phyloP scores from a whole-genome alignment of 2,329 filamentous ascomycete genomes.

The Ophiobolus disseminans region DNA sequence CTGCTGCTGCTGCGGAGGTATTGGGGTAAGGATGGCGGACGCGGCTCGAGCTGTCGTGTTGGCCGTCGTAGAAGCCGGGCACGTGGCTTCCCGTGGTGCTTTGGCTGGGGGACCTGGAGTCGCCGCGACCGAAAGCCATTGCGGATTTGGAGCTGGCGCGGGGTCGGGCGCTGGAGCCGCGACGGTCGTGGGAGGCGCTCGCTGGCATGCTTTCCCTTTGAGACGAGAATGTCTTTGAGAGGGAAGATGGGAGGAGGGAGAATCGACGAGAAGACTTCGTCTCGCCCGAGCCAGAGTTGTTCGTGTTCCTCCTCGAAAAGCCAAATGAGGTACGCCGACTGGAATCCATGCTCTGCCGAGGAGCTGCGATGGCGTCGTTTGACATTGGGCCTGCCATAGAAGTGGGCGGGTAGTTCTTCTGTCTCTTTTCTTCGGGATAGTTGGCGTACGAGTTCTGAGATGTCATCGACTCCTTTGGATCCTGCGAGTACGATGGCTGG shows the following conservation, averaged over 20 bases:
- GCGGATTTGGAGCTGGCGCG: conserved; percentile 44
- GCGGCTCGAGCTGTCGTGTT: conserved; percentile 40
- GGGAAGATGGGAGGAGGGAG: conserved; percentile 58
- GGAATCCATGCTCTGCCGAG: conserved; percentile 58
- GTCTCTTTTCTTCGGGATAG: conserved; percentile 59
- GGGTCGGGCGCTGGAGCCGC: conserved; percentile 38
- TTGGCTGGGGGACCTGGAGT: conserved; percentile 54
- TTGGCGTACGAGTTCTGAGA: conserved; percentile 58
- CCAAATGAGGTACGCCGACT: conserved; percentile 58
- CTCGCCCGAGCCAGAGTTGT: conserved; percentile 41
- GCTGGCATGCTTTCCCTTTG: conserved; percentile 46
- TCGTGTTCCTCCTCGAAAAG: conserved; percentile 57
- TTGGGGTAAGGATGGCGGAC: conserved; percentile 28
- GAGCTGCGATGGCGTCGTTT: conserved; percentile 57
- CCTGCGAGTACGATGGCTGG: conserved; percentile 39
- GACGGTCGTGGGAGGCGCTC: conserved; percentile 41
- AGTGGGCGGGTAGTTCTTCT: conserved; percentile 82
- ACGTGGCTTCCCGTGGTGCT: conserved; percentile 54
- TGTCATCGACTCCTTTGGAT: conserved; percentile 38
- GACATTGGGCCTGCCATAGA: conserved; percentile 82
- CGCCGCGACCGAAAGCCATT: conserved; percentile 54
- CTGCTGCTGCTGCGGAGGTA: conserved; percentile 21
- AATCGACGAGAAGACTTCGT: conserved; percentile 56
- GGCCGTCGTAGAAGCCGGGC: conserved; percentile 53
- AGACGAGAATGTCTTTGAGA: conserved; percentile 55